Base-by-base conservation (phyloP, 1,284 basidiomycete species). In the Boletus subluridellus region DNA sequence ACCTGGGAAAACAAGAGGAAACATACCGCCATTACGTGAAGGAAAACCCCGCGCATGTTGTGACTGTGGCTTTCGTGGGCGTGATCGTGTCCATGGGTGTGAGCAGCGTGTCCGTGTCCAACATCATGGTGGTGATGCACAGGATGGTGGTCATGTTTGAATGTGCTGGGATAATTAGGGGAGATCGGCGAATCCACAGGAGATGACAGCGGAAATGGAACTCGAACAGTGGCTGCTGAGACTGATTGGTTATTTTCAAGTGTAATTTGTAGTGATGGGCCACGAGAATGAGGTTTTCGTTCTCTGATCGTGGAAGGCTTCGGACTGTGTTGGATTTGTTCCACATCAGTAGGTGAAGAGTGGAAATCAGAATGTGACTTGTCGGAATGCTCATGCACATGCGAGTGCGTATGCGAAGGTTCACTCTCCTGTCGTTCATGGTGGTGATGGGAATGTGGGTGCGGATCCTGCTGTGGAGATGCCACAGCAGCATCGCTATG, bases 41-140 rank as follows among this genome's bases (percentile, higher is more conserved):
- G 77, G 73, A 99, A 99, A 14, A 99, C 95, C n/a, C 97, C 97
- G 49, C 95, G 90, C 97, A 99, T 99, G 73, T 99, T 99, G 75
- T 99, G 94, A 73, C 91, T 94, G 69, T 96, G 94, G 0, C 90
- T 88, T 73, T 89, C 89, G 68, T 91, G 85, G 26, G 79, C 76
- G 55, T 85, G 80, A 24, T 73, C 73, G 66, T 80, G 81, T 11
- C 69, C 69, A 65, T 82, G 78, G 1, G 71, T 73, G 41, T 68
- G 64, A 46, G 68, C 61, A 3, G 73, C 65, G 60, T 86, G 84
- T 61, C 80, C 78, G 64, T 87, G 83, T 54, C 62, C 61, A 58
- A 54, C 52, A 53, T 67, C 55, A 44, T 63, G 56, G 34, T 81
- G 78, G 4, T 73, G 74, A 35, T 61, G 64, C 11, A 65, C 66